phyloP scores from a whole-genome alignment of 352 stramenopile species.

The Globisporangium solare region DNA sequence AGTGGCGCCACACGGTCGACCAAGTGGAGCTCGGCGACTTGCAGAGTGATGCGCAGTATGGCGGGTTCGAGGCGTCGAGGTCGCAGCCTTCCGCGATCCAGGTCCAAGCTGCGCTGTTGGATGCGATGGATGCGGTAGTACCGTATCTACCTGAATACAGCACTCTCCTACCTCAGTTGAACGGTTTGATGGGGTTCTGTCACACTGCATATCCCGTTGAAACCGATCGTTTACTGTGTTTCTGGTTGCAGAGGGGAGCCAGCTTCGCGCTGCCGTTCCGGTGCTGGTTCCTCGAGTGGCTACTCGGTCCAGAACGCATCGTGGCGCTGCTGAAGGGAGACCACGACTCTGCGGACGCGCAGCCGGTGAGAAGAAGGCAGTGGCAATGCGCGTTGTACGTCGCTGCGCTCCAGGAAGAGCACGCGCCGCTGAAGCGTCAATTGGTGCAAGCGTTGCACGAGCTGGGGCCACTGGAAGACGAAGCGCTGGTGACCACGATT shows the following conservation, averaged over 20 bases:
- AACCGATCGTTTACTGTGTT: slow-evolving; percentile 22
- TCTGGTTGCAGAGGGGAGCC: slow-evolving; percentile 23
- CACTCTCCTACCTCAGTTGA: slow-evolving; percentile 21
- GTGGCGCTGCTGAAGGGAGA: neutral
- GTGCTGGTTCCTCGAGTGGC: slow-evolving; percentile 30
- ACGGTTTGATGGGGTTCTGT: slow-evolving; percentile 27
- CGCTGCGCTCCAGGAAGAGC: slow-evolving; percentile 27
- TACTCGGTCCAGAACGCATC: slow-evolving; percentile 4
- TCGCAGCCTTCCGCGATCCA: neutral
- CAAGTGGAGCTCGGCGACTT: neutral
- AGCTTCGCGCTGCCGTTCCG: slow-evolving; percentile 19
- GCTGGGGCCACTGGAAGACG: slow-evolving; percentile 2
- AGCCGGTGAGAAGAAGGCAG: neutral
- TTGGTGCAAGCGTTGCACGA: slow-evolving; percentile 25
- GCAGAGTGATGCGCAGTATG: neutral
- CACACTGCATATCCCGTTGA: slow-evolving; percentile 17
- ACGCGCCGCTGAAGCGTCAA: slow-evolving; percentile 17
- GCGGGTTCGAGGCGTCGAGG: neutral
- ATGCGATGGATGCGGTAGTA: slow-evolving; percentile 29
- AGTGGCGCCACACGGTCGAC: slow-evolving; percentile 17
- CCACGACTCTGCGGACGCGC: slow-evolving; percentile 4
- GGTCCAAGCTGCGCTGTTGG: slow-evolving; percentile 10
- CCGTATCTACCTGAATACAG: slow-evolving; percentile 47
- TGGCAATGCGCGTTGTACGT: slow-evolving; percentile 33
- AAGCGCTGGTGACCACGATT: neutral